phyloP scores from a whole-genome alignment of 2,329 filamentous ascomycete species.

The Neonectria magnoliae region DNA sequence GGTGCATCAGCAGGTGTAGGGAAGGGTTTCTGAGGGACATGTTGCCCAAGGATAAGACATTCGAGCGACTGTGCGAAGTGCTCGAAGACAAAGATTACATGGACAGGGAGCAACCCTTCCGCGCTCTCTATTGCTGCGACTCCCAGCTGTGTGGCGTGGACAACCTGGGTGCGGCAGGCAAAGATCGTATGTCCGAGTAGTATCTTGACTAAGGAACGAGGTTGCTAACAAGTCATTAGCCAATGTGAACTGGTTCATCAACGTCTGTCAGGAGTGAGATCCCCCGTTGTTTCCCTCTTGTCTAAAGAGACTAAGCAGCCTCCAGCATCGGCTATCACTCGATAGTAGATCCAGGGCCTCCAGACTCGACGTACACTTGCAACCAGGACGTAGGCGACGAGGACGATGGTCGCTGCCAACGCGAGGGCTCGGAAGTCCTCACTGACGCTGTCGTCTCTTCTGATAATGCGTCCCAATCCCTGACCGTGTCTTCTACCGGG shows the following conservation, averaged over 20 bases:
- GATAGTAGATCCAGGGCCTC: slow-evolving; percentile 42
- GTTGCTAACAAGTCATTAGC: slow-evolving; percentile 49
- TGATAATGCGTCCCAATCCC: background rate
- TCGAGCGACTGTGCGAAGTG: slow-evolving; percentile 45
- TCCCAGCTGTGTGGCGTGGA: slow-evolving; percentile 60
- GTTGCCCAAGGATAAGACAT: slow-evolving; percentile 42
- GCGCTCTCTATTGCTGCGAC: slow-evolving; percentile 63
- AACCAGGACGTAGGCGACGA: slow-evolving; percentile 20
- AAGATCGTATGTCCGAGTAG: slow-evolving; percentile 54
- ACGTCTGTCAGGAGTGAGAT: slow-evolving; percentile 60
- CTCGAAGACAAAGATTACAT: slow-evolving; percentile 42
- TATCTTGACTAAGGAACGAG: background rate
- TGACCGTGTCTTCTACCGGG: background rate
- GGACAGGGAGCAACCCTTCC: slow-evolving; percentile 48
- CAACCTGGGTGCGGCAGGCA: slow-evolving; percentile 43
- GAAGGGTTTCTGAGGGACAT: slow-evolving; percentile 45
- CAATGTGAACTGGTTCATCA: slow-evolving; percentile 62
- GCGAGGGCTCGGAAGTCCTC: slow-evolving; percentile 1
- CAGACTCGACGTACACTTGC: slow-evolving; percentile 38
- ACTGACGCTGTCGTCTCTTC: slow-evolving; percentile 6
- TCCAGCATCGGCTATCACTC: slow-evolving; percentile 41
- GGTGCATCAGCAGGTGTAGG: slow-evolving; percentile 50
- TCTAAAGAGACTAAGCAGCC: slow-evolving; percentile 16
- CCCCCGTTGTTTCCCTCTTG: background rate
- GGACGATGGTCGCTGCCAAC: slow-evolving; percentile 26